Conservation (phyloP, 805 yeast species). For the Kluyveromyces lactis region DNA sequence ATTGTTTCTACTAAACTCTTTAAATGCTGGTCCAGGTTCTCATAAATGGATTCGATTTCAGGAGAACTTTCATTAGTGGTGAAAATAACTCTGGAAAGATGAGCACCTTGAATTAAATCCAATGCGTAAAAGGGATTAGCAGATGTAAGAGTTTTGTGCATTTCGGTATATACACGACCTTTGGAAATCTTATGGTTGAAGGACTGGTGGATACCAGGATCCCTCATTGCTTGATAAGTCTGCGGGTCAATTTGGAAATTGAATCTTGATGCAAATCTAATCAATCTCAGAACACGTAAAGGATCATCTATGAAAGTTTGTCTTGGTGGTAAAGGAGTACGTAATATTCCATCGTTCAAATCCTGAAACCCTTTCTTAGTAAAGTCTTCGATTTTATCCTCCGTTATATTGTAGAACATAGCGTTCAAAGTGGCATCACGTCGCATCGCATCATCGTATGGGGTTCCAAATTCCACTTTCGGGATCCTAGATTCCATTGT, state of each 20-base stretch:
- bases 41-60: constrained; percentile 5
- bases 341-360: constrained; percentile 54
- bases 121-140: constrained; percentile 57
- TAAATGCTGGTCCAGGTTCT: constrained; percentile 3
- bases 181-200: constrained; percentile 71
- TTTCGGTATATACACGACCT: constrained; percentile 83
- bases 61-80: constrained; percentile 27
- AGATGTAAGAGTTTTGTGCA: constrained; percentile 68
- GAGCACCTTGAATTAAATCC: constrained; percentile 44
- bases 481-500: constrained; percentile 86
- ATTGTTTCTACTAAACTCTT: not conserved
- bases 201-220: constrained; percentile 46
- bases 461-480: constrained; percentile 72
- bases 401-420: constrained; percentile 72
- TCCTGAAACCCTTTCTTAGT: constrained; percentile 73
- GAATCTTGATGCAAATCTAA: constrained; percentile 79
- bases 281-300: constrained; percentile 72
- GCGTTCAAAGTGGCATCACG: constrained; percentile 96
- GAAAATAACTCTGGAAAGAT: constrained; percentile 53
- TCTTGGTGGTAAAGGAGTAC: constrained; percentile 82
- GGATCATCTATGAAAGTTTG: constrained; percentile 94
- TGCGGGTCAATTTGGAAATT: constrained; percentile 54
- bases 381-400: constrained; percentile 69
- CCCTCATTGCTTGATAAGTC: constrained; percentile 58
- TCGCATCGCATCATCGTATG: constrained; percentile 82